Evolutionary conservation across 2,329 filamentous ascomycete genomes (phyloP).

Genomic region (Neobulgaria alba): DNA sequence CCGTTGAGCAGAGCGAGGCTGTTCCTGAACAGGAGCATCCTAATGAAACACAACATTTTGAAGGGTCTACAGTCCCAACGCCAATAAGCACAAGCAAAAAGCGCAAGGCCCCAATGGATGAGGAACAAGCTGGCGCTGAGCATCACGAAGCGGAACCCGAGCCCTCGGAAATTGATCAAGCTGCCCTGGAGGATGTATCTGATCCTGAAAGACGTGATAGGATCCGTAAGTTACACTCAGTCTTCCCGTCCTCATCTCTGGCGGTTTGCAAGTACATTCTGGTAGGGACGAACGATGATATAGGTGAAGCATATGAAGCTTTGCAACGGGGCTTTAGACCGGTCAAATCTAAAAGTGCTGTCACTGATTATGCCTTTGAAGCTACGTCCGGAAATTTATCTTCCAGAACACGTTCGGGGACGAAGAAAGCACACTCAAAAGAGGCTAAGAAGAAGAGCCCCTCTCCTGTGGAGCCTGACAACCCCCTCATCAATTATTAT

Average conservation of each 20-base stretch:
- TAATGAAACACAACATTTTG: neutral
- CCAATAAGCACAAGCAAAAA: neutral
- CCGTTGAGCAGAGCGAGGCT: neutral
- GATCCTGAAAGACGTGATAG: constrained; percentile 15
- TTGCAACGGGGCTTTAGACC: constrained; percentile 23
- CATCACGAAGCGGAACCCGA: too few relatives aligned
- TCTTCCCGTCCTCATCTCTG: constrained; percentile 25
- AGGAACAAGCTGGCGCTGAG: neutral
- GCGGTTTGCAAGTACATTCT: constrained; percentile 25
- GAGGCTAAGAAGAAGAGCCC: constrained; percentile 5
- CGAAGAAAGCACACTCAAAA: constrained; percentile 5
- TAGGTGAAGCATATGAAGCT: constrained; percentile 24
- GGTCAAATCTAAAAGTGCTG: constrained; percentile 17
- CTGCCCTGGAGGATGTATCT: constrained; percentile 13
- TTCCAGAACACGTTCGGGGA: constrained; percentile 8
- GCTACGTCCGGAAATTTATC: constrained; percentile 6
- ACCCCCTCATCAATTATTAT: constrained; percentile 26
- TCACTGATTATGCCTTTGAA: constrained; percentile 10
- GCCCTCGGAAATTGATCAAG: constrained; percentile 5
- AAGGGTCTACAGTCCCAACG: neutral
- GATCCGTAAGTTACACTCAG: constrained; percentile 25
- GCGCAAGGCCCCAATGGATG: neutral
- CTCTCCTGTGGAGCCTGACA: constrained; percentile 14
- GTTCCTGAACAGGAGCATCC: neutral
- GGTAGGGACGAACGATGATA: constrained; percentile 20